Evolutionary conservation across 176 grass and related monocot genomes (phyloP).

Genomic region (Avena sativa): DNA sequence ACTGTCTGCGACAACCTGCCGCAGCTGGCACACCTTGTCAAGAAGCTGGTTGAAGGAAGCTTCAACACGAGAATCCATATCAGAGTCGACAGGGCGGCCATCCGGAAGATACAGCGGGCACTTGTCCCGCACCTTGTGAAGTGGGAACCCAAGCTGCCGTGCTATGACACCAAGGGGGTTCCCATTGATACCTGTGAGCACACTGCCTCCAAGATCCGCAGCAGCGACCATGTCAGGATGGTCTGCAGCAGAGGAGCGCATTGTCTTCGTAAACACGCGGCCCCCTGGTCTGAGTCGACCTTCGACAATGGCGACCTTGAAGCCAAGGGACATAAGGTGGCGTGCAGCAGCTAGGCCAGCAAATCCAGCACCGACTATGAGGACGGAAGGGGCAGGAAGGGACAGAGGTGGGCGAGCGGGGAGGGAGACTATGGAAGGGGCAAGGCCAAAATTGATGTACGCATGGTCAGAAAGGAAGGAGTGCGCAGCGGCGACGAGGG

Average conservation of each 20-base stretch:
- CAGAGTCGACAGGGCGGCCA: constrained; percentile 74
- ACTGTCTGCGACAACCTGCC: constrained; percentile 74
- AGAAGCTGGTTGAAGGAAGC: constrained; percentile 92
- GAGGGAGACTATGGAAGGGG: constrained; percentile 61
- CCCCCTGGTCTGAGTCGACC: constrained; percentile 84
- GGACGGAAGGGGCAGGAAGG: constrained; percentile 64
- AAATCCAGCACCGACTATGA: constrained; percentile 84
- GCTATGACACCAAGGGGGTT: constrained; percentile 91
- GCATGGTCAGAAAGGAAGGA: constrained; percentile 78
- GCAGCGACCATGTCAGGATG: constrained; percentile 60
- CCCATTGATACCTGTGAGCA: constrained; percentile 96
- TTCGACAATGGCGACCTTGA: constrained; percentile 87
- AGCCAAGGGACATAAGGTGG: constrained; percentile 79
- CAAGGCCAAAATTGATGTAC: constrained; percentile 93
- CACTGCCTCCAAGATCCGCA: constrained; percentile 94
- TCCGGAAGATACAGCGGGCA: constrained; percentile 91
- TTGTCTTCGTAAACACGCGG: constrained; percentile 86
- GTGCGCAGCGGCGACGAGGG: constrained; percentile 72
- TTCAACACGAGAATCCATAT: constrained; percentile 75
- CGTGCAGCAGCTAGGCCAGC: constrained; percentile 79
- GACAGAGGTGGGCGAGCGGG: constrained; percentile 55
- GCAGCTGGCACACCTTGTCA: constrained; percentile 88
- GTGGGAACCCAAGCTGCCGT: constrained; percentile 85
- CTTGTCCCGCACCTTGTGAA: constrained; percentile 93
- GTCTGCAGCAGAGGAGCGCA: constrained; percentile 69